phyloP scores from a whole-genome alignment of 1,284 basidiomycete species.

The Trametes sp. region DNA sequence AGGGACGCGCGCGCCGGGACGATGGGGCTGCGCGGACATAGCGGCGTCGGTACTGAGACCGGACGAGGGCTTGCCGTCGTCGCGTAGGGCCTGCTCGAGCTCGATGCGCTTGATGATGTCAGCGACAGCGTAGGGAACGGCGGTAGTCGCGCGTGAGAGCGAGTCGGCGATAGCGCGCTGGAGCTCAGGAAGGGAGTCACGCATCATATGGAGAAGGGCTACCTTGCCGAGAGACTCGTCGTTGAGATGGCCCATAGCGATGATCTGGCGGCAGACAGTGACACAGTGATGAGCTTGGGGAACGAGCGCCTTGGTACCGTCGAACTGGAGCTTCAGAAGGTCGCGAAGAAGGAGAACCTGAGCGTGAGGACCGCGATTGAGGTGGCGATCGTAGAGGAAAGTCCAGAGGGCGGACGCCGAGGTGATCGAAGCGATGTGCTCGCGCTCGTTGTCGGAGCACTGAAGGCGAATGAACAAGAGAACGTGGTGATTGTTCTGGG shows the following conservation, averaged over 20 bases:
- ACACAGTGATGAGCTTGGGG: constrained; percentile 4
- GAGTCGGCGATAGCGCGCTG: constrained; percentile 16
- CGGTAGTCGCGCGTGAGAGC: neutral
- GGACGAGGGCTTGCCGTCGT: neutral
- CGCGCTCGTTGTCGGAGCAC: constrained; percentile 10
- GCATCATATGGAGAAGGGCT: constrained; percentile 20
- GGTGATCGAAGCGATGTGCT: no score
- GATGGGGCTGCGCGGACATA: neutral
- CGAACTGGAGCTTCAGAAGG: constrained; percentile 13
- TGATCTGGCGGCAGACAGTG: constrained; percentile 19
- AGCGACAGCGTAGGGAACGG: neutral
- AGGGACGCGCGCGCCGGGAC: neutral
- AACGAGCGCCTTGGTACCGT: neutral
- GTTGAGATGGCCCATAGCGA: constrained; percentile 21
- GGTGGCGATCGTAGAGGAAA: constrained; percentile 13
- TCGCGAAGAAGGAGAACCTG: constrained; percentile 25
- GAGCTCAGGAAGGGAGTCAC: constrained; percentile 7
- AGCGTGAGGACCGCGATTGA: constrained; percentile 21
- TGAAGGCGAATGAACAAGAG: constrained; percentile 4
- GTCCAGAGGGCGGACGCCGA: constrained; percentile 14
- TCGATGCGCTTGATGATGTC: constrained; percentile 21
- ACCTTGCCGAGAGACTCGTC: constrained; percentile 14
- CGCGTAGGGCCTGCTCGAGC: constrained; percentile 3
- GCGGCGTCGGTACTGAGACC: constrained; percentile 4
- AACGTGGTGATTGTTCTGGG: constrained; percentile 2